These are phyloP conservation scores for Moniliophthora roreri DNA, from an alignment of 1,284 basidiomycete genomes.

Conservation along the genomic window DNA sequence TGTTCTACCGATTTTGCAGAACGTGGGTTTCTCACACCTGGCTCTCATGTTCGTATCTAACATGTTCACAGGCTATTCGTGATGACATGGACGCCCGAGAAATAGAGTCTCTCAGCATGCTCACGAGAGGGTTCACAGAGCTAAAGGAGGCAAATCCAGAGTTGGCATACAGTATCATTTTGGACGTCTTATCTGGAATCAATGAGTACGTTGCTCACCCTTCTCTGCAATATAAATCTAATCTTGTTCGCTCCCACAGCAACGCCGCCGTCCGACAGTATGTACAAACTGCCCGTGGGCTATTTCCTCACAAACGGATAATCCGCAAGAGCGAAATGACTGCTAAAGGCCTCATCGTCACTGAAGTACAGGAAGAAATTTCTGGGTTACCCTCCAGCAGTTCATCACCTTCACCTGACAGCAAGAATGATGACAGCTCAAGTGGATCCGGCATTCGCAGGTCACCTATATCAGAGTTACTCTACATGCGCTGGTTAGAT, in stretches of 20 bases:
- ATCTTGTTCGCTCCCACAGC: constrained; percentile 37
- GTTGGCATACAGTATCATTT: constrained; percentile 82
- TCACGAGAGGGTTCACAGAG: constrained; percentile 86
- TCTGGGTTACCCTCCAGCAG: constrained; percentile 42
- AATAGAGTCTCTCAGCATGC: constrained; percentile 87
- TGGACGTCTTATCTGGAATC: constrained; percentile 88
- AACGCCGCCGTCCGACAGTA: constrained; percentile 74
- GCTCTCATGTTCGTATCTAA: constrained; percentile 10
- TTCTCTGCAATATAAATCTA: background rate
- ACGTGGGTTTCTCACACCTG: constrained; percentile 38
- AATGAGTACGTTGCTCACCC: constrained; percentile 67
- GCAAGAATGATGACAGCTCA: constrained; percentile 36
- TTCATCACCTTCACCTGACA: constrained; percentile 26
- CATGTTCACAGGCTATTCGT: constrained; percentile 56
- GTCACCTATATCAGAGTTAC: constrained; percentile 88
- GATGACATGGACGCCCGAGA: constrained; percentile 88
- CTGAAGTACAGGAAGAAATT: constrained; percentile 73
- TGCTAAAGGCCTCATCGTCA: constrained; percentile 73
- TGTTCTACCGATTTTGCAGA: constrained; percentile 73
- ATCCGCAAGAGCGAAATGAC: constrained; percentile 82
- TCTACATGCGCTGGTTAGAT: constrained; percentile 96
- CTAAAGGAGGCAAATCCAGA: constrained; percentile 80
- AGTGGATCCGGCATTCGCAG: constrained; percentile 44
- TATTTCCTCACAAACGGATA: constrained; percentile 79
- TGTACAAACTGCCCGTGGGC: constrained; percentile 67